Conservation (phyloP, 192 early-diverging fungal species). For the Linnemannia exigua region DNA sequence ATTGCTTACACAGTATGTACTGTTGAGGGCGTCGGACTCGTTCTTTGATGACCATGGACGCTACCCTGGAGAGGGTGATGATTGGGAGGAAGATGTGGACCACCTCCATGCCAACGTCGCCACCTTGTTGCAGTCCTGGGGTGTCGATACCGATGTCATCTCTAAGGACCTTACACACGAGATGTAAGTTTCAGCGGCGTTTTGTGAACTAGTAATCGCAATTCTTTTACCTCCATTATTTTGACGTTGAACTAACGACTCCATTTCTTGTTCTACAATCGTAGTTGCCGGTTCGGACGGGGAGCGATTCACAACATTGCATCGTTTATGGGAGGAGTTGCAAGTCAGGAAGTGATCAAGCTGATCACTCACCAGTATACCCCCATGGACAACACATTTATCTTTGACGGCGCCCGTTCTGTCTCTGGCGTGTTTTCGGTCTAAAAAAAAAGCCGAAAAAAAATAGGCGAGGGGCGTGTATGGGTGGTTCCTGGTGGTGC, state of each 20-base stretch:
- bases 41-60: slow-evolving; percentile 71
- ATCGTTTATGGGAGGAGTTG: slow-evolving; percentile 89
- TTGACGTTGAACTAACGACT: neutral
- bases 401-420: slow-evolving; percentile 87
- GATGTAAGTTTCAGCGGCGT: slow-evolving; percentile 64
- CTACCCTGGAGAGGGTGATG: slow-evolving; percentile 72
- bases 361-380: slow-evolving; percentile 96
- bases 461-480: neutral
- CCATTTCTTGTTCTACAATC: neutral
- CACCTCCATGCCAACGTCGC: slow-evolving; percentile 64
- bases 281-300: slow-evolving; percentile 76
- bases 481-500: neutral
- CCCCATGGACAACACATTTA: slow-evolving; percentile 87
- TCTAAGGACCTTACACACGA: slow-evolving; percentile 74
- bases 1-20: slow-evolving; percentile 73
- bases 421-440: slow-evolving; percentile 61
- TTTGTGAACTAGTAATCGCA: neutral
- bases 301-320: slow-evolving; percentile 88
- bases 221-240: neutral
- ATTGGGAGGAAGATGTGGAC: slow-evolving; percentile 67
- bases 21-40: slow-evolving; percentile 74
- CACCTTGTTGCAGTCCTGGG: slow-evolving; percentile 59
- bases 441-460: slow-evolving; percentile 17
- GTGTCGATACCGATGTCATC: slow-evolving; percentile 44
- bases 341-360: slow-evolving; percentile 96